Evolutionary conservation across 2,329 filamentous ascomycete genomes (phyloP), one percentile per base, ranked within the genome.

Genomic region (Aspergillus pseudoterreus): DNA sequence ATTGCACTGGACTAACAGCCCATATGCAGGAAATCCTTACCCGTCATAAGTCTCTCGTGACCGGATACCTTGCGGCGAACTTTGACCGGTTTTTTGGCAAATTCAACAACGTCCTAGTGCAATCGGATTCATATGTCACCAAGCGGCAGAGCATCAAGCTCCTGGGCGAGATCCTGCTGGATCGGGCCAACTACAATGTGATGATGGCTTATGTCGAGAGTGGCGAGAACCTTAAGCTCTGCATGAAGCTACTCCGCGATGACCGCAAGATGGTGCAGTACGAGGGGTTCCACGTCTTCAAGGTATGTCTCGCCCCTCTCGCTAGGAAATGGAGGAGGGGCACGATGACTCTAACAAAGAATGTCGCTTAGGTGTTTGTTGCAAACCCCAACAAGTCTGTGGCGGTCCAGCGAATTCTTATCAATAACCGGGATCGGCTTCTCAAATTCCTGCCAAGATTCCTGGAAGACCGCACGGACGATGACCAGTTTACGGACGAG

Each of bases 201-300:
- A 99, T 99, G 94, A 97, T 92, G 51, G 85, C 88, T 56, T 99
- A 97, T 68, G 94, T 99, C 52, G 92, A 96, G 70, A 86, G 88
- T 45, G 92, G 92, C 54, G 92, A 97, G 68, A 92, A 99, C 67
- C 82, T 99, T 62, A 99, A 99, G 76, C 88, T 97, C 58, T 94
- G 92, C 76, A 99, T 99, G 94, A 97, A 95, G 71, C 79, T 99
- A 53, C 78, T 99, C 55, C 86, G 91, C 60, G 94, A 97, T 70
- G 92, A 97, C 71, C 84, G 92, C 61, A 94, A 95, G 72, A 99
- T 99, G 92, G 94, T 99, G 56, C 94, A 97, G 73, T 99, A 99
- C 70, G 94, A 99, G 71, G 94, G 92, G 6, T 99, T 99, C 71
- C 94, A 99, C 69, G 92, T 99, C 39, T 99, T 99, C 81, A 99